phyloP scores from a whole-genome alignment of 2,329 filamentous ascomycete species.

The Cladosporium sp. region DNA sequence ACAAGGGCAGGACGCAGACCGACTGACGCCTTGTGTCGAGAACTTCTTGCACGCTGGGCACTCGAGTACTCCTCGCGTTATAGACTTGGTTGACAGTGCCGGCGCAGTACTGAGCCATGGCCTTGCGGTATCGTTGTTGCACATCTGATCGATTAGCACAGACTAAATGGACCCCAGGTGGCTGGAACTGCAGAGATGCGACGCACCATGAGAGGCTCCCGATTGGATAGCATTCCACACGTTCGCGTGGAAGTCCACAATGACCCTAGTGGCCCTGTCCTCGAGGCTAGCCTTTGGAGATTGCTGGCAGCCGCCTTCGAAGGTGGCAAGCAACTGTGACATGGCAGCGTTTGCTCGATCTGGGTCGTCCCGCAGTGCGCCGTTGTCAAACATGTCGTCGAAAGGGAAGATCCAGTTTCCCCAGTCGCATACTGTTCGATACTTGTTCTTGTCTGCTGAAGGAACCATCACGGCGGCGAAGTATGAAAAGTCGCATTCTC shows the following conservation, averaged over 20 bases:
- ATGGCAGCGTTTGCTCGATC: neutral
- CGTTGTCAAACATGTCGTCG: neutral
- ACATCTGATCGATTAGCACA: neutral
- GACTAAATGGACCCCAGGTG: neutral
- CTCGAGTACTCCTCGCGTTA: neutral
- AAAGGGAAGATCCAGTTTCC: neutral
- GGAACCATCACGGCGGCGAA: neutral
- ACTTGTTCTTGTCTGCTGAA: neutral
- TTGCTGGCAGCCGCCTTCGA: neutral
- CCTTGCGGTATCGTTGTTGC: neutral
- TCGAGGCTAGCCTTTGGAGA: too few species aligned
- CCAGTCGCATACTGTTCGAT: neutral
- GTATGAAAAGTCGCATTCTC: neutral
- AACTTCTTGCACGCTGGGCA: neutral
- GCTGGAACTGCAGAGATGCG: neutral
- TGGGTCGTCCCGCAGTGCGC: neutral
- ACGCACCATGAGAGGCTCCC: neutral
- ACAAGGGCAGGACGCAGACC: conserved; percentile 1
- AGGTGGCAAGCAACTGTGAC: neutral
- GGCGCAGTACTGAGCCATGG: neutral
- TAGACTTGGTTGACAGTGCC: neutral
- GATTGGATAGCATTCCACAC: neutral
- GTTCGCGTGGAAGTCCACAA: neutral
- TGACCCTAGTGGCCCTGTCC: neutral
- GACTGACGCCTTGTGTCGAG: neutral